Evolutionary conservation across 495 filamentous ascomycete species (phyloP).

Genomic region (Penicillium desertorum): DNA sequence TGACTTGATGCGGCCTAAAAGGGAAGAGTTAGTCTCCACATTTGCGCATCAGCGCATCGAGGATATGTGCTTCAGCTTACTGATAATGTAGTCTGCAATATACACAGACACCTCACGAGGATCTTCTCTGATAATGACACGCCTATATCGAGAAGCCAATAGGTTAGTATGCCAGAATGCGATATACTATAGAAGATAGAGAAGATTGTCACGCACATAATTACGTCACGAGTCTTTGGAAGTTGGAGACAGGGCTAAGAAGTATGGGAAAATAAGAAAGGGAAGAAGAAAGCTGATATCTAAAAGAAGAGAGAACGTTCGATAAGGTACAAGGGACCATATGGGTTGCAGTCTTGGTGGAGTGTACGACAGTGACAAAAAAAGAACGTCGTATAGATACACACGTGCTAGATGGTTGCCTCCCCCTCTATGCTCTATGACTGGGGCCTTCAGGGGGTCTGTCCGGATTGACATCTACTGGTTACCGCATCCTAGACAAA

Average conservation of each 20-base stretch:
- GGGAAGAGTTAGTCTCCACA: constrained; percentile 7
- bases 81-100: constrained; percentile 81
- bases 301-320: constrained; percentile 2
- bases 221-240: constrained; percentile 23
- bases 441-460: neutral
- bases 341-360: constrained; percentile 23
- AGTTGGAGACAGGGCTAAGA: neutral
- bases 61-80: constrained; percentile 39
- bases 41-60: neutral
- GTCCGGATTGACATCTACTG: constrained; percentile 2
- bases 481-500: neutral
- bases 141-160: constrained; percentile 51
- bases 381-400: constrained; percentile 10
- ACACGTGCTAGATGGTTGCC: neutral
- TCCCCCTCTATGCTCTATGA: too few species aligned
- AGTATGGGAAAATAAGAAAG: constrained; percentile 4
- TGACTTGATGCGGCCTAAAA: constrained; percentile 61
- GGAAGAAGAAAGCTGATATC: neutral
- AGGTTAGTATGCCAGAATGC: constrained; percentile 18
- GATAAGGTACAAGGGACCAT: neutral
- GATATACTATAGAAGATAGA: neutral
- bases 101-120: constrained; percentile 65
- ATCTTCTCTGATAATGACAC: constrained; percentile 79
- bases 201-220: constrained; percentile 28
- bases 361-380: constrained; percentile 29